Base-by-base conservation (phyloP, 768 basidiomycete species). In the Austroboletus festivus region DNA sequence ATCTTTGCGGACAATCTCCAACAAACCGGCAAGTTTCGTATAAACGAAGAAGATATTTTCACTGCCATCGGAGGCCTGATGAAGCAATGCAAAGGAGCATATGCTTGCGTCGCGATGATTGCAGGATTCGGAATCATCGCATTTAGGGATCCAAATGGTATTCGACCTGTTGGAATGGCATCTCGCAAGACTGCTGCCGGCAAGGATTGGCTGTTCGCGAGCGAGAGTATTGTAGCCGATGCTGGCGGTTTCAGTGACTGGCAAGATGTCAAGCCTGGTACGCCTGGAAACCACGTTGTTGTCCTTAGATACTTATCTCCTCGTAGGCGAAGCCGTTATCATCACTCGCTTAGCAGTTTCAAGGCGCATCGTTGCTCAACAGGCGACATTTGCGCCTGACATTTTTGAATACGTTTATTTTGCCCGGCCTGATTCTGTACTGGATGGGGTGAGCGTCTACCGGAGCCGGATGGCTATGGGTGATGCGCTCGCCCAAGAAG, bases 381-480 rank as follows among this genome's bases (percentile, higher is more conserved):
- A 82, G 7, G 79, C 82, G 7, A 81, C 79, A 2, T 96, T 97
- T 64, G 89, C 95, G 1, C 96, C 96, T 19, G 96, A 98, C 70
- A 96, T 99, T 60, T 99, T 98, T 64, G 96, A 99, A 77, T 96
- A 82, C 60, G 96, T 99, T 54, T 99, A 99, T 72, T 93, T 99
- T 65, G 93, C 96, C 7, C 85, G 96, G 47, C 96, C 95, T 0
- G 96, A 99, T 71, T 96, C 93, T 6, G 96, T 97, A 42, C 77
- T 99, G 43, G 94, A 99, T 62, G 94, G 95, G 37, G 85, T 99
- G 68, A 93, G 90, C 62, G 96, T 98, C 38, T 98, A 98, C 69
- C 82, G 96, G 40, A 89, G 91, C 63, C 86, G 96, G 33, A 98
- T 98, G 96, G 93, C 96, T 1, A 99, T 99, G 96, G 96, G 96